Evolutionary conservation across 345 rosid genomes (phyloP), one percentile per base, ranked within the genome.

Genomic region (Aquilaria yunnanensis): DNA sequence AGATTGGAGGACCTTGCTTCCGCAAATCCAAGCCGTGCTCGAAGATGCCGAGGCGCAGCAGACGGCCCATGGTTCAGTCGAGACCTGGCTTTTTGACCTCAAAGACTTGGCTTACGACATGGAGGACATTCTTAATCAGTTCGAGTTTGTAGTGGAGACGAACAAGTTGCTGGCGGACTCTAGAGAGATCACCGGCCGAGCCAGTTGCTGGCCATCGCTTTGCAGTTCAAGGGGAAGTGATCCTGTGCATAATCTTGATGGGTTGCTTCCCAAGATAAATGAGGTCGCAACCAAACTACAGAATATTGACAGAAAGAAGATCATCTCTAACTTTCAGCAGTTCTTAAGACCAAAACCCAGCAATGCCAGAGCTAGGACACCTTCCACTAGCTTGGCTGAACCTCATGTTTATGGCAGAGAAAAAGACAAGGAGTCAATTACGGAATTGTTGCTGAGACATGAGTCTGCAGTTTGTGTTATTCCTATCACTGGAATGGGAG

Each of bases 61-160:
- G 56, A 23, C 57, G 60, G 49, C 49, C 49, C 8, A 64, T 16
- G 30, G 54, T 57, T n/a, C 54, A 16, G 2, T 5, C 33, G 58
- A 55, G 23, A 57, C 62, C 50, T 33, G 14, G 68, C 71, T 41
- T 43, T 23, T 0, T 23, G 23, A 23, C 23, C 23, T 23, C 23
- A 23, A 23, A 23, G 23, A 23, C 23, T 23, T 64, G 51, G 43
- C 56, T 3, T 75, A 68, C 34, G 71, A 75, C 2, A 55, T 63
- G 0, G 76, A 72, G 12, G 76, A 75, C 61, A 30, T 75, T 10
- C 41, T 75, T 32, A 76, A 75, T 12, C 73, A 75, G 67, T 64
- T 75, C 14, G 52, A 64, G 2, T 57, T 56, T 0, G 47, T 60
- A 12, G 67, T 63, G 14, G 4, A 56, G 50, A 45, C 32, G 10